These are phyloP conservation scores for Botrytis paeoniae DNA, from an alignment of 2,329 filamentous ascomycete genomes.

Conservation along the genomic window DNA sequence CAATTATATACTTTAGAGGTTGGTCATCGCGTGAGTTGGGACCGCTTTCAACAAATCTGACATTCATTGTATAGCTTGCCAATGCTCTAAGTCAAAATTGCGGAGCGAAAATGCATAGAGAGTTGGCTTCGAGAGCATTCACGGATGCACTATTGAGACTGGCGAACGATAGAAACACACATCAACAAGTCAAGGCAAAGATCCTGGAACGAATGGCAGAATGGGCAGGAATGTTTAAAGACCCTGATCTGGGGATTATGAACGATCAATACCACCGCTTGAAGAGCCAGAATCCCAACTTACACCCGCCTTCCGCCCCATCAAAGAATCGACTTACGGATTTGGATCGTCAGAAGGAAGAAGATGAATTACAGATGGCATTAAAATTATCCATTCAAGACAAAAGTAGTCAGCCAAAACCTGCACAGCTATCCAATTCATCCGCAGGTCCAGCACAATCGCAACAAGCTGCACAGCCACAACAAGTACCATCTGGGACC, in stretches of 20 bases:
- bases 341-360: slow-evolving; percentile 86
- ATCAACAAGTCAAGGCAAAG: slow-evolving; percentile 94
- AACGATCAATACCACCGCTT: slow-evolving; percentile 87
- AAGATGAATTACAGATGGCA: slow-evolving; percentile 96
- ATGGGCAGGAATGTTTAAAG: slow-evolving; percentile 93
- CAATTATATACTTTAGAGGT: slow-evolving; percentile 72
- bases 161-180: slow-evolving; percentile 91
- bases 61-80: slow-evolving; percentile 50
- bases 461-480: slow-evolving; percentile 44
- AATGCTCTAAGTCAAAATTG: slow-evolving; percentile 73
- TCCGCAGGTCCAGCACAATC: slow-evolving; percentile 41
- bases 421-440: slow-evolving; percentile 38
- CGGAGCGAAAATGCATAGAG: slow-evolving; percentile 64
- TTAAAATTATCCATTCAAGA: slow-evolving; percentile 90
- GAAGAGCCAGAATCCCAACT: slow-evolving; percentile 78
- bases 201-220: slow-evolving; percentile 95
- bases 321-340: slow-evolving; percentile 91
- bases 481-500: slow-evolving; percentile 72
- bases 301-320: slow-evolving; percentile 89
- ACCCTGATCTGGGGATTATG: slow-evolving; percentile 95
- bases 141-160: slow-evolving; percentile 90
- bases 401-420: slow-evolving; percentile 58
- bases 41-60: slow-evolving; percentile 19
- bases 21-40: slow-evolving; percentile 12
- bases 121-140: slow-evolving; percentile 69